phyloP scores from a whole-genome alignment of 1,139 yeast genomes.

The Pichia sp. region DNA sequence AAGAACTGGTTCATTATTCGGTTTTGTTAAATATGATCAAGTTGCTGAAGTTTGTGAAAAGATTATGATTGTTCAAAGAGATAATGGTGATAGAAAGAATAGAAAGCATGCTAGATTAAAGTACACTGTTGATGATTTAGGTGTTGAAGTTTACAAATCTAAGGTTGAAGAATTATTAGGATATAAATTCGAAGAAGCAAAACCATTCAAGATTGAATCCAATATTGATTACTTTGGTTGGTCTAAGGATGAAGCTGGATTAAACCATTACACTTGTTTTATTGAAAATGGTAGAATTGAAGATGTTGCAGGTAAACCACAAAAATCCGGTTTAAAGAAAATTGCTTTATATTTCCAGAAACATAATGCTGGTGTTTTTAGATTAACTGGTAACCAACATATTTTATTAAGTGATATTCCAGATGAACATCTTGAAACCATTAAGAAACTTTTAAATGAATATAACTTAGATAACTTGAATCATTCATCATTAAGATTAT shows the following conservation, averaged over 20 bases:
- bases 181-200: slow-evolving; percentile 61
- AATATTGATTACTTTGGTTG: slow-evolving; percentile 93
- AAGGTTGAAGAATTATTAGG: slow-evolving; percentile 85
- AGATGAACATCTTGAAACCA: slow-evolving; percentile 56
- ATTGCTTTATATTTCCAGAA: slow-evolving; percentile 63
- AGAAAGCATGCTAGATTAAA: slow-evolving; percentile 97
- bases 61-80: slow-evolving; percentile 91
- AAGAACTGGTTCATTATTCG: slow-evolving; percentile 83
- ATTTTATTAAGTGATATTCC: slow-evolving; percentile 67
- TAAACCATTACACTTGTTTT: slow-evolving; percentile 87
- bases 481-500: slow-evolving; percentile 68
- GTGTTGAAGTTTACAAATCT: slow-evolving; percentile 70
- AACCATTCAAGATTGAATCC: slow-evolving; percentile 71
- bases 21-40: slow-evolving; percentile 64
- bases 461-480: slow-evolving; percentile 81
- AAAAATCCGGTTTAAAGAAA: slow-evolving; percentile 78
- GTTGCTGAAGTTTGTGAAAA: slow-evolving; percentile 79
- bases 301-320: slow-evolving; percentile 85
- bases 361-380: slow-evolving; percentile 65
- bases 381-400: slow-evolving; percentile 96
- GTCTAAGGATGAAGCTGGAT: slow-evolving; percentile 82
- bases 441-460: slow-evolving; percentile 60
- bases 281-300: slow-evolving; percentile 97
- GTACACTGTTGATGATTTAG: slow-evolving; percentile 91
- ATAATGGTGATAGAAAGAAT: slow-evolving; percentile 89